Conservation (phyloP, 2,329 filamentous ascomycete genomes). For the Sphaerulina populicola region DNA sequence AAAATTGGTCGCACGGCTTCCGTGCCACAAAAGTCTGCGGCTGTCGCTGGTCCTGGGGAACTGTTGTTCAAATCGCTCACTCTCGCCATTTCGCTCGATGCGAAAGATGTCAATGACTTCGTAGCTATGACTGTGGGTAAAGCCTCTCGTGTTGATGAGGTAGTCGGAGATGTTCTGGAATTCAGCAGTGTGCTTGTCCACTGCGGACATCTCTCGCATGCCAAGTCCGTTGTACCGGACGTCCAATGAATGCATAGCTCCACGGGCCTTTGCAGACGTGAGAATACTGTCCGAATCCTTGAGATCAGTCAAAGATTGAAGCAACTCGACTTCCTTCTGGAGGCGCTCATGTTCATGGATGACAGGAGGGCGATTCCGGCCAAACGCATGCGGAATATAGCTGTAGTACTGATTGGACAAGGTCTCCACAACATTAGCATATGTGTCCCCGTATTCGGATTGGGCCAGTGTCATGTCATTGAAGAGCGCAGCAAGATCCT, state of each 20-base stretch:
- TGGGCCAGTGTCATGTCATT: conserved; percentile 44
- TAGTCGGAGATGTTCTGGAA: conserved; percentile 59
- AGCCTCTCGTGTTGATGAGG: conserved; percentile 56
- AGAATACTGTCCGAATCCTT: conserved; percentile 71
- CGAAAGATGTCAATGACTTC: conserved; percentile 69
- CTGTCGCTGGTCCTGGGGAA: conserved; percentile 51
- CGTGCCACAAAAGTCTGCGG: conserved; percentile 77
- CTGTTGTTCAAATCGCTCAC: conserved; percentile 57
- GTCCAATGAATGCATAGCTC: conserved; percentile 57
- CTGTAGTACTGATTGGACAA: conserved; percentile 75
- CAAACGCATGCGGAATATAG: conserved; percentile 72
- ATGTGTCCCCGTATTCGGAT: conserved; percentile 30
- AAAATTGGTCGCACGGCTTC: conserved; percentile 73
- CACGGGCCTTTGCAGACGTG: conserved; percentile 48
- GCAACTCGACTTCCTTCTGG: conserved; percentile 68
- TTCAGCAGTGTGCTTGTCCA: conserved; percentile 53
- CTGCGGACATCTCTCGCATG: conserved; percentile 66
- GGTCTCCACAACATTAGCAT: conserved; percentile 45
- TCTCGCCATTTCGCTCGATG: conserved; percentile 66
- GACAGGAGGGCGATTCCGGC: conserved; percentile 62
- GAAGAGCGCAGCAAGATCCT: conserved; percentile 63
- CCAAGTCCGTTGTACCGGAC: conserved; percentile 62
- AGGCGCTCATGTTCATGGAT: conserved; percentile 51
- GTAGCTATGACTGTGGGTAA: conserved; percentile 56
- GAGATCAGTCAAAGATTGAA: conserved; percentile 78